Base-by-base conservation (phyloP, 345 rosid genomes). In the Geranium brycei region DNA sequence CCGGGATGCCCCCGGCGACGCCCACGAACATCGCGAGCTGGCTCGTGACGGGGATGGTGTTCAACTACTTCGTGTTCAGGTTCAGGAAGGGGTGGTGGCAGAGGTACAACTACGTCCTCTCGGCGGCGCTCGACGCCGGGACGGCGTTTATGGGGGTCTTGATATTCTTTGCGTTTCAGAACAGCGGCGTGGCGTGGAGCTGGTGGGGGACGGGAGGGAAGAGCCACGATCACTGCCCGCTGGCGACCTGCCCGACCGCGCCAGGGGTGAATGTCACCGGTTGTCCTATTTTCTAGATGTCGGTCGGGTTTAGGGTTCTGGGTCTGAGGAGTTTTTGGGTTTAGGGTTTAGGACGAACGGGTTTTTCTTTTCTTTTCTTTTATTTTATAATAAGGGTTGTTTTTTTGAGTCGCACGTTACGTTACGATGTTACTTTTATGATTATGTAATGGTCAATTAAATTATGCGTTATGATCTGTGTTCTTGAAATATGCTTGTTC, bases 1-100 rank as follows among this genome's bases (percentile, higher is more conserved):
- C 99, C 0, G 99, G 99, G 73, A 86, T 93, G 97, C 99, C 99
- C 57, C 99, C 99, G 0, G 99, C 99, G 13, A 95, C 99, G 65
- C 99, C 99, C 17, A 91, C 99, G 30, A 95, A 95, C 79, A 95
- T 95, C 0, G 97, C 97, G 0, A 95, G 97, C 79, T 95, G 99
- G 97, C 87, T 95, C 11, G 38, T 80, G 68, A 91, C 99, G 0
- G 99, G 97, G 67, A 83, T 76, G 67, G 82, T 95, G 76, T 95
- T 95, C 84, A 95, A 95, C 87, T 91, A 79, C 76, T 91, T 95
- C 53, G 83, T 95, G 40, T 95, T 95, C 83, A 81, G 77, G 40
- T 88, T 81, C 87, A 88, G 79, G 76, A 91, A 85, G 79, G 73
- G 87, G 19, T 95, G 99, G 97, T 95, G 99, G 99, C 96, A 95